A percentile compares a stretch with the other conserved stretches of the same genome.
Evolutionary conservation across 257 asterid genomes (phyloP).

Genomic region (Ballota nigra): DNA sequence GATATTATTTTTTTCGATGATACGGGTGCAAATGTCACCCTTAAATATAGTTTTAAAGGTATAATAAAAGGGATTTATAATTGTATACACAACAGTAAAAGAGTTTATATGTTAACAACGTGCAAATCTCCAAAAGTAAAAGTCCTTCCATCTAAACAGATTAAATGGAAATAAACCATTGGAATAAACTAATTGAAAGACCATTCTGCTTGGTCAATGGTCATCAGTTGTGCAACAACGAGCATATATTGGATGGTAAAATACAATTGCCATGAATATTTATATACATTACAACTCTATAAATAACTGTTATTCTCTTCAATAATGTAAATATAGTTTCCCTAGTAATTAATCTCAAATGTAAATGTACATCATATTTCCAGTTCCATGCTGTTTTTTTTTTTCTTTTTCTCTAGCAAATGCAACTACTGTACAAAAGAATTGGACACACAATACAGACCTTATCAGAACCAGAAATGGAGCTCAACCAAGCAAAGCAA

Average conservation of each 20-base stretch:
- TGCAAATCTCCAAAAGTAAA: too few relatives aligned
- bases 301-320: neutral
- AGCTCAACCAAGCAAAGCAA: neutral
- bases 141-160: too few relatives aligned
- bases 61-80: too few relatives aligned
- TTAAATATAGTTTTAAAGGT: too few relatives aligned
- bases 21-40: too few relatives aligned
- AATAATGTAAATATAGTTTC: neutral
- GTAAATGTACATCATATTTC: neutral
- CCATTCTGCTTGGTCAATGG: too few relatives aligned
- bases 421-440: constrained; percentile 29
- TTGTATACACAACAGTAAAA: too few relatives aligned
- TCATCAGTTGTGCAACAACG: too few relatives aligned
- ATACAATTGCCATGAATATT: neutral
- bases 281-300: neutral
- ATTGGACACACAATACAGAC: constrained; percentile 22
- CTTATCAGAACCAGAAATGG: constrained; percentile 14
- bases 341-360: neutral
- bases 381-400: constrained; percentile 6
- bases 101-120: too few relatives aligned
- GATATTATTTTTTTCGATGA: too few relatives aligned
- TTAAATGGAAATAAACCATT: neutral
- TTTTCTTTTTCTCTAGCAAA: constrained; percentile 8
- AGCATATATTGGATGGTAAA: neutral
- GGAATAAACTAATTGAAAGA: neutral